These are phyloP conservation scores for Colletotrichum musae DNA, from an alignment of 2,329 filamentous ascomycete genomes.

Conservation along the genomic window DNA sequence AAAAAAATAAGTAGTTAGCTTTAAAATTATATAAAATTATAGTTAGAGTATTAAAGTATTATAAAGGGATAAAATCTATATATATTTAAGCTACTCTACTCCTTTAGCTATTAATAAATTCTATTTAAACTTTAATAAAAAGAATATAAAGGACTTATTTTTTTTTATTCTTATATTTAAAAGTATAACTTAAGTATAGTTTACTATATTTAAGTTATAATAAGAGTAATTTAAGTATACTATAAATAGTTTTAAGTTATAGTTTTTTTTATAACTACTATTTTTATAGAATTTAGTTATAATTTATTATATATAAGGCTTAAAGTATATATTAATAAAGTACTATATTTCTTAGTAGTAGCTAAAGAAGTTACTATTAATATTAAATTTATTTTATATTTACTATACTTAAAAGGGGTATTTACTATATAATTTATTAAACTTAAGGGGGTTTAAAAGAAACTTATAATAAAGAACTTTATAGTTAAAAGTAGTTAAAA, in stretches of 20 bases:
- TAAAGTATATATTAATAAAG: background rate
- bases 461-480: background rate
- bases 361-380: slow-evolving; percentile 2
- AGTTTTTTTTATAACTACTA: background rate
- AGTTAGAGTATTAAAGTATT: background rate
- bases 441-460: background rate
- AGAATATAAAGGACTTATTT: background rate
- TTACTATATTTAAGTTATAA: background rate
- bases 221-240: background rate
- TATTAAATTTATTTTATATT: background rate
- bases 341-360: background rate
- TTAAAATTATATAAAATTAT: slow-evolving; percentile 7
- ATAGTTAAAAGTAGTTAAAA: background rate
- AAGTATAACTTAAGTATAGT: background rate
- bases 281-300: background rate
- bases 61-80: background rate
- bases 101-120: background rate
- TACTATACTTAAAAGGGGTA: background rate
- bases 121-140: background rate
- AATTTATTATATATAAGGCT: background rate
- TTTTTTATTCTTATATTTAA: slow-evolving; percentile 7
- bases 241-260: background rate
- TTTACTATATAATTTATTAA: background rate
- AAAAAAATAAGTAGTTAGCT: background rate
- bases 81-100: background rate